Evolutionary conservation across 2,329 filamentous ascomycete species (phyloP), one percentile per base, ranked within the genome.

Genomic region (Diaporthe citrichinensis): DNA sequence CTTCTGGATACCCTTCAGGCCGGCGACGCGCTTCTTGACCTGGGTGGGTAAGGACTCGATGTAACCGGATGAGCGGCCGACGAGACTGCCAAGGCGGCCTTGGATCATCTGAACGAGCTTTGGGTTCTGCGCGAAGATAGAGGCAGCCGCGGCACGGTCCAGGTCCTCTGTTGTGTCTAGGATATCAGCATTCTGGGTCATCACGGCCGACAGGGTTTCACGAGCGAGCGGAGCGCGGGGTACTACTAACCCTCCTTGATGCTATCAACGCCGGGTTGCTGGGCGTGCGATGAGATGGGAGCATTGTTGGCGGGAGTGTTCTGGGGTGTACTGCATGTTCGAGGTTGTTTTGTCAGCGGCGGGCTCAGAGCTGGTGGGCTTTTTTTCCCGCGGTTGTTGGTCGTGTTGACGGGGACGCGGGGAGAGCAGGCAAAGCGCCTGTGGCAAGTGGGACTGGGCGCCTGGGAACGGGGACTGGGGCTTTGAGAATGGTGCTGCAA

Each of bases 1-100:
- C 87, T 98, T 98, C 88, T 99, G 97, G 81, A 99, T 95, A 80
- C 96, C 97, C 89, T 98, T 98, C 78, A 99, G 90, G 80, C 97
- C 97, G 77, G 96, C 93, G 79, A 99, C 96, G 83, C 97, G 96
- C 84, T 94, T 95, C 85, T 96, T 95, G 81, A 99, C 96, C 76
- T 94, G 92, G 75, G 92, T 89, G 76, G 97, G 97, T 25, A 99
- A 93, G 34, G 95, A 98, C 90, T 99, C 97, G 85, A 99, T 95
- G 87, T 99, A 99, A 81, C 97, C 97, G 74, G 97, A 99, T 71
- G 97, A 98, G 80, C 94, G 93, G 82, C 97, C 97, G 82, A 99
- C 95, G 76, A 99, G 94, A 79, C 93, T 93, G 79, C 95, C 95
- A 80, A 99, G 94, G 85, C 97, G 97, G 81, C 95, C 96, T 88